These are phyloP conservation scores for Moesziomyces parantarcticus DNA, from an alignment of 1,284 basidiomycete genomes.

Conservation along the genomic window DNA sequence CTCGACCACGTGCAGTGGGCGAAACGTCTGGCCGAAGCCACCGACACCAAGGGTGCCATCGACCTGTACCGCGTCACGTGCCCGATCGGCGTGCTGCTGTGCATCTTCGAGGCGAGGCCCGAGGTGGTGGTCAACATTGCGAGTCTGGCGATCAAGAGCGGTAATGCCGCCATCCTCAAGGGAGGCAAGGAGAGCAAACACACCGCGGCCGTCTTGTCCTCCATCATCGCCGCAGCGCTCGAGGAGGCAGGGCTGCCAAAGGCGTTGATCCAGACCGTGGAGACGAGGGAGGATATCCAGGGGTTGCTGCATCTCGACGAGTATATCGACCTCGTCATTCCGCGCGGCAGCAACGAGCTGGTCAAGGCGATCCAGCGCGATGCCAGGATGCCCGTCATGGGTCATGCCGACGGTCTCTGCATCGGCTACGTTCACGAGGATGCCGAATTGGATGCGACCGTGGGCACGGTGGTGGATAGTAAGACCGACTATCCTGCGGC, in stretches of 20 bases:
- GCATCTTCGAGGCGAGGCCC: constrained; percentile 97
- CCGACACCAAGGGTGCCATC: constrained; percentile 73
- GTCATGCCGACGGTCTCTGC: constrained; percentile 96
- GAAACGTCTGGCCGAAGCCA: constrained; percentile 76
- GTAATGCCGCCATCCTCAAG: constrained; percentile 71
- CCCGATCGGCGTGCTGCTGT: constrained; percentile 93
- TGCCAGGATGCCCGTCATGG: constrained; percentile 97
- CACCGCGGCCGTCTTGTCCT: constrained; percentile 47
- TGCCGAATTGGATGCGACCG: constrained; percentile 81
- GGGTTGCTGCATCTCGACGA: constrained; percentile 85
- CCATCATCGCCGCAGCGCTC: constrained; percentile 81
- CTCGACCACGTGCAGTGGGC: constrained; percentile 89
- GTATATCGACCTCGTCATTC: constrained; percentile 97
- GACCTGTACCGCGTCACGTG: constrained; percentile 94
- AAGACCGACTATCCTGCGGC: constrained; percentile 98
- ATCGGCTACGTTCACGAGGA: constrained; percentile 86
- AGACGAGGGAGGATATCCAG: constrained; percentile 91
- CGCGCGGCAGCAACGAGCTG: constrained; percentile 90
- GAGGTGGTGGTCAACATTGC: constrained; percentile 99
- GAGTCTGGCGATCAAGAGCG: constrained; percentile 93
- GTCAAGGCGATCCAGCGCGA: constrained; percentile 88
- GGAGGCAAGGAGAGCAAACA: constrained; percentile 62
- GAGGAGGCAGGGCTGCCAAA: constrained; percentile 74
- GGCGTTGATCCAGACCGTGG: constrained; percentile 89
- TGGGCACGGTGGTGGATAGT: constrained; percentile 85